A percentile compares a stretch with the other conserved stretches of the same genome.
Conservation (phyloP, 2,329 filamentous ascomycete species). For the Talaromyces pinophilus region DNA sequence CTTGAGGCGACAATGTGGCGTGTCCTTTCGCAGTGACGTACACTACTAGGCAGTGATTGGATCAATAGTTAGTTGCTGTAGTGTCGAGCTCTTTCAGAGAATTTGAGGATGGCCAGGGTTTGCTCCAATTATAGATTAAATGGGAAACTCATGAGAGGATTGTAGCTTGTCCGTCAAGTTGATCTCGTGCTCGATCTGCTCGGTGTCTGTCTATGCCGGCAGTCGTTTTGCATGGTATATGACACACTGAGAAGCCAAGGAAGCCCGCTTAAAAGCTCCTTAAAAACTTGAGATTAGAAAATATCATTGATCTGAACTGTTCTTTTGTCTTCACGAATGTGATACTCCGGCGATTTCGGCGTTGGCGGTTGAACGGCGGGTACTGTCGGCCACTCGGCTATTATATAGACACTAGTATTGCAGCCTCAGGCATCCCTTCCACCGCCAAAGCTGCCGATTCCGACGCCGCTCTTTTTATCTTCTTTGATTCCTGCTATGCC, state of each 20-base stretch:
- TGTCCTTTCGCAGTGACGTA: background rate
- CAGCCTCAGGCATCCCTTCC: background rate
- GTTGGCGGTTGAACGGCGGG: constrained; percentile 6
- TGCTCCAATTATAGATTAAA: background rate
- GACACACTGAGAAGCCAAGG: background rate
- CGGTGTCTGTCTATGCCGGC: background rate
- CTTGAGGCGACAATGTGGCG: background rate
- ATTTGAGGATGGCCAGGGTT: background rate
- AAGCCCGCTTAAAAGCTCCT: background rate
- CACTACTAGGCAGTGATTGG: background rate
- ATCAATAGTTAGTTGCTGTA: background rate
- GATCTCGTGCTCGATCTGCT: background rate
- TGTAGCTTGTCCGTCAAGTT: background rate
- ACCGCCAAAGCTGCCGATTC: constrained; percentile 9
- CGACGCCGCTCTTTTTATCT: constrained; percentile 14
- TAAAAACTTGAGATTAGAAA: background rate
- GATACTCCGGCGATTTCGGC: constrained; percentile 4
- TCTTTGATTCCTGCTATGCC: background rate
- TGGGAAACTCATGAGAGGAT: background rate
- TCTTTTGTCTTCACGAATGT: background rate
- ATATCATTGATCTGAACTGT: background rate
- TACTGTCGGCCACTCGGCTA: constrained; percentile 14
- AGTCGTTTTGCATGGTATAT: background rate
- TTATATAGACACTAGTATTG: background rate
- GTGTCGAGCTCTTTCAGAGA: background rate